These are phyloP conservation scores for Lactarius tabidus DNA, from an alignment of 768 basidiomycete species.

Conservation along the genomic window DNA sequence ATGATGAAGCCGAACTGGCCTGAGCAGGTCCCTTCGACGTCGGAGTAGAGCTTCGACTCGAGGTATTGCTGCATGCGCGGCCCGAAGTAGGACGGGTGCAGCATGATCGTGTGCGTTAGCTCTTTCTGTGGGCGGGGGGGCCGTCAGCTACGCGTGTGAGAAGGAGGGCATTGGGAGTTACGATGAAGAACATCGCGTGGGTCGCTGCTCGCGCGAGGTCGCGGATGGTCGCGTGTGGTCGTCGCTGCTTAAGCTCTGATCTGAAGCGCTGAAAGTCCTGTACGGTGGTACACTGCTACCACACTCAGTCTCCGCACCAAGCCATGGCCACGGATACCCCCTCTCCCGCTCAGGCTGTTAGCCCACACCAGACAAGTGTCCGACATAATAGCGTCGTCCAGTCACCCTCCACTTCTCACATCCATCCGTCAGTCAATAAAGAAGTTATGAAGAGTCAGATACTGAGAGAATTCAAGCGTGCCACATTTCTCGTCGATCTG, in stretches of 20 bases:
- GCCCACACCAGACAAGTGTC: too few relatives aligned
- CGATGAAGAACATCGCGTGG: conserved; percentile 23
- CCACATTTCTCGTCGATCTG: background rate
- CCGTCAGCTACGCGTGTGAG: background rate
- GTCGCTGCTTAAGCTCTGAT: background rate
- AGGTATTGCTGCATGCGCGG: conserved; percentile 93
- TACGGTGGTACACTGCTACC: too few relatives aligned
- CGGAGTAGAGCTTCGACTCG: conserved; percentile 87
- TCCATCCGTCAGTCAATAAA: too few relatives aligned
- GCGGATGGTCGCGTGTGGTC: too few relatives aligned
- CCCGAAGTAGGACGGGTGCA: conserved; percentile 98
- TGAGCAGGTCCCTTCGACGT: conserved; percentile 96
- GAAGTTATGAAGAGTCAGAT: background rate
- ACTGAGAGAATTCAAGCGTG: background rate
- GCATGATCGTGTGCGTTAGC: conserved; percentile 92
- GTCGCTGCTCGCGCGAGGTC: background rate
- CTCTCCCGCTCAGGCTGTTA: too few relatives aligned
- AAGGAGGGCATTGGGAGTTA: conserved; percentile 1
- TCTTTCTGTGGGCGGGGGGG: conserved; percentile 64
- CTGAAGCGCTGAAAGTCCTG: too few relatives aligned
- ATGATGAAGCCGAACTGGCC: conserved; percentile 95
- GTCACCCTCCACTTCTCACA: too few relatives aligned
- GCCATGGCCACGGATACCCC: too few relatives aligned
- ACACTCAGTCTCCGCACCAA: too few relatives aligned
- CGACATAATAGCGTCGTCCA: too few relatives aligned